phyloP scores from a whole-genome alignment of 495 filamentous ascomycete species.

The Copromyces sp. region DNA sequence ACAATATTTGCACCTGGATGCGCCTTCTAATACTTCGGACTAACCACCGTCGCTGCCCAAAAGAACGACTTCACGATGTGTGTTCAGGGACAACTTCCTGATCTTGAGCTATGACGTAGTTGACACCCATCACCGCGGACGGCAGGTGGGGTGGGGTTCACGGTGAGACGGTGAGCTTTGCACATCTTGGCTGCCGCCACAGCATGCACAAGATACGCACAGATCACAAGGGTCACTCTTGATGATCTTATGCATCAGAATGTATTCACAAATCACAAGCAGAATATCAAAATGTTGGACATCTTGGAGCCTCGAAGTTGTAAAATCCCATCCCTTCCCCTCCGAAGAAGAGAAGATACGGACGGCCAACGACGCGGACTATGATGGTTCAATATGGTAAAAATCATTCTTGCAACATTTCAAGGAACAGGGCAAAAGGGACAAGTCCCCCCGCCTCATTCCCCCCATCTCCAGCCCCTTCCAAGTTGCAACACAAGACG shows the following conservation, averaged over 20 bases:
- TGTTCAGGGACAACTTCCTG: neutral
- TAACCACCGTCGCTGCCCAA: neutral
- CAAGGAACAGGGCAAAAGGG: constrained; percentile 7
- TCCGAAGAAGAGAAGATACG: constrained; percentile 12
- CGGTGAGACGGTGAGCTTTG: neutral
- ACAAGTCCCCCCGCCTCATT: neutral
- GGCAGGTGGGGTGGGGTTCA: neutral
- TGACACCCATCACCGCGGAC: neutral
- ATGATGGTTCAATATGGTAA: constrained; percentile 37
- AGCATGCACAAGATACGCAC: neutral
- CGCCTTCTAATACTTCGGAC: neutral
- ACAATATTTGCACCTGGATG: neutral
- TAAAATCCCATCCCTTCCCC: constrained; percentile 5
- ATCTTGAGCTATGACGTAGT: neutral
- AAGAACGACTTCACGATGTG: neutral
- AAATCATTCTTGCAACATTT: constrained; percentile 34
- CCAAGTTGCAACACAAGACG: constrained; percentile 36
- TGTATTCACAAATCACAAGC: constrained; percentile 4
- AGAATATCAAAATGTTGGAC: constrained; percentile 33
- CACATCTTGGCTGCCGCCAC: neutral
- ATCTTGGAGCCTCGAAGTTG: constrained; percentile 44
- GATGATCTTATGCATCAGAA: neutral
- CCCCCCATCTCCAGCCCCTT: constrained; percentile 34
- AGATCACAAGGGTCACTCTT: neutral
- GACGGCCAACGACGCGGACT: constrained; percentile 38